A percentile compares a stretch with the other conserved stretches of the same genome.
Evolutionary conservation across 257 asterid genomes (phyloP).

Genomic region (Solanum rostratum): DNA sequence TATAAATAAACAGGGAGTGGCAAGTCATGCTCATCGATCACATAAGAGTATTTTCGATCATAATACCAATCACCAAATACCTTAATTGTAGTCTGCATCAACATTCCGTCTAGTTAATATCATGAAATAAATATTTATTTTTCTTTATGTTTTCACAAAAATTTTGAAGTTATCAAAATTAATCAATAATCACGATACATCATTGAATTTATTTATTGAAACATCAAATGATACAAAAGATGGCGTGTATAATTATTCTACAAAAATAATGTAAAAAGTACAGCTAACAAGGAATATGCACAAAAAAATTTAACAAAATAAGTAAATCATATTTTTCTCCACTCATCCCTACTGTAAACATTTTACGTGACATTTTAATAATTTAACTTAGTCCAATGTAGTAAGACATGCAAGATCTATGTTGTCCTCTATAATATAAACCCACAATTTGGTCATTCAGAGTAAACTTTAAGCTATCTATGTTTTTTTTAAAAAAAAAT

Average conservation of each 20-base stretch:
- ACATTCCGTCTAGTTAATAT: not conserved
- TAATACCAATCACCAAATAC: not conserved
- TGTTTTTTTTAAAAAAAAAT: not conserved
- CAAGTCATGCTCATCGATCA: not conserved
- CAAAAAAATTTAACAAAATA: not conserved
- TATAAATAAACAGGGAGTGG: not conserved
- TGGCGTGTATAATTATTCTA: not conserved
- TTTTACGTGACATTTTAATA: not conserved
- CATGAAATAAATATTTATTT: not conserved
- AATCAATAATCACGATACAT: not conserved
- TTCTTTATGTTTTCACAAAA: not conserved
- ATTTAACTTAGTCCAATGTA: not conserved
- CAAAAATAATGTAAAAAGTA: not conserved
- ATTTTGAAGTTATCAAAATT: not conserved
- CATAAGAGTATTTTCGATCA: not conserved
- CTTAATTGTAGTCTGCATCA: not conserved
- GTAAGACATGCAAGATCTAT: not conserved
- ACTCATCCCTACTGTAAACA: not conserved
- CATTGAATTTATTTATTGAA: not conserved
- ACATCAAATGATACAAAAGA: not conserved
- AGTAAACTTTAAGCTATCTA: not conserved
- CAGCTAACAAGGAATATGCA: not conserved
- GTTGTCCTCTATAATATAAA: too few relatives aligned
- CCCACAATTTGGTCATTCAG: not conserved
- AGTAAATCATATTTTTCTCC: not conserved